Base-by-base conservation (phyloP, 169 alveolate genomes). In the Ichthyophthirius multifiliis region DNA sequence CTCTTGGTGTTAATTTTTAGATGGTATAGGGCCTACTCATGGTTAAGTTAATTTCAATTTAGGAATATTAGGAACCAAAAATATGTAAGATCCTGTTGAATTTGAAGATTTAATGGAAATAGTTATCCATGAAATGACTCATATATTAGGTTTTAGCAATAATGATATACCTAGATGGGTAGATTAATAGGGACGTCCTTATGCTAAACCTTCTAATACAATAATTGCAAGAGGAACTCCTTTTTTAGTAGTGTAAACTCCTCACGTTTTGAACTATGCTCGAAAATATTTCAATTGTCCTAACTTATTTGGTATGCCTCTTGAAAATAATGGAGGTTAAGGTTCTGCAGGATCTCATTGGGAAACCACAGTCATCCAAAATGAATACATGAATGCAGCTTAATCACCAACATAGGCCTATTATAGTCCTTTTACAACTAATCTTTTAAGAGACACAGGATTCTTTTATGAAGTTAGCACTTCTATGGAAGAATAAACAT, bases 281-380 rank as follows among this genome's bases (percentile, higher is more conserved):
- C 77, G 83, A 75, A 43, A 81, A 31, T 75, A 83, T 46, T 85
- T 67, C 32, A 74, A 62, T 35, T 89, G 94, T 43, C 30, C 76
- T 0, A 44, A 31, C 45, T 31, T 85, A 5, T 44, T n/a, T n/a
- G 94, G 92, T 31, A 73, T 85, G 18, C 80, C 45, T 20, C 55
- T 85, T 39, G 94, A 89, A 85, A 62, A 89, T 41, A 32, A 65
- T 27, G 90, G 87, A 31, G 90, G 89, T 1, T 27, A 41, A 10
- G 90, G 89, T 15, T 78, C 88, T 41, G 91, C 88, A 7, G 90
- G 88, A n/a, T 74, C 89, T 13, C 91, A 89, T 74, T 85, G 89
- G 85, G 91, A 85, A 74, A 82, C 77, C 71, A 27, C 85, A 27
- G 39, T 75, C 16, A 32, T 89, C 41, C 62, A 74, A 31, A 82